Percentiles rank a stretch among this genome's conserved stretches.
phyloP scores from a whole-genome alignment of 2,329 filamentous ascomycete genomes.

The Juglanconis juglandina region DNA sequence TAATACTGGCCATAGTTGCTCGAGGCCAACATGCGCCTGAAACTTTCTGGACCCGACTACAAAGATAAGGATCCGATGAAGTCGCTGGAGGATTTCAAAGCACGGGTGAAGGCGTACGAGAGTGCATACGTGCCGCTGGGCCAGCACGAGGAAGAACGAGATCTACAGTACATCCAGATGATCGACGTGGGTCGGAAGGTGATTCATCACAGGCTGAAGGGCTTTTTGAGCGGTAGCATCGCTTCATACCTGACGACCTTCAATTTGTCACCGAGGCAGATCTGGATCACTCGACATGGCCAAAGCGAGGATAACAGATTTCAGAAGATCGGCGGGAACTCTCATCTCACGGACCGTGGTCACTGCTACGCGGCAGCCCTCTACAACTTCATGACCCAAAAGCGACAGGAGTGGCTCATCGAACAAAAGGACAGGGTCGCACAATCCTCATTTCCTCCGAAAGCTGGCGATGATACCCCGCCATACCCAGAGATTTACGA shows the following conservation, averaged over 20 bases:
- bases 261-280: slow-evolving; percentile 90
- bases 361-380: slow-evolving; percentile 75
- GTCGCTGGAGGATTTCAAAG: slow-evolving; percentile 86
- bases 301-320: slow-evolving; percentile 84
- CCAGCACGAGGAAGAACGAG: slow-evolving; percentile 82
- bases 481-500: slow-evolving; percentile 82
- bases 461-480: slow-evolving; percentile 86
- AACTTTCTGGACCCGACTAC: slow-evolving; percentile 94
- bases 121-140: slow-evolving; percentile 90
- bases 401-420: slow-evolving; percentile 77
- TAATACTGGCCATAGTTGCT: slow-evolving; percentile 52
- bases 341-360: slow-evolving; percentile 76
- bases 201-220: slow-evolving; percentile 82
- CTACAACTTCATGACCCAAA: slow-evolving; percentile 76
- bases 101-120: slow-evolving; percentile 87
- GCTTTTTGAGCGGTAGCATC: slow-evolving; percentile 87
- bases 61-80: slow-evolving; percentile 84
- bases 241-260: slow-evolving; percentile 96
- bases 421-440: slow-evolving; percentile 76
- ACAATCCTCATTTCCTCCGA: slow-evolving; percentile 80
- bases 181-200: slow-evolving; percentile 95
- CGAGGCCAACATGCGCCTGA: slow-evolving; percentile 95
- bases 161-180: slow-evolving; percentile 96
- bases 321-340: slow-evolving; percentile 89
- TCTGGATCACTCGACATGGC: slow-evolving; percentile 96